Base-by-base conservation (phyloP, 106 monocot species). In the Chionographis japonica region DNA sequence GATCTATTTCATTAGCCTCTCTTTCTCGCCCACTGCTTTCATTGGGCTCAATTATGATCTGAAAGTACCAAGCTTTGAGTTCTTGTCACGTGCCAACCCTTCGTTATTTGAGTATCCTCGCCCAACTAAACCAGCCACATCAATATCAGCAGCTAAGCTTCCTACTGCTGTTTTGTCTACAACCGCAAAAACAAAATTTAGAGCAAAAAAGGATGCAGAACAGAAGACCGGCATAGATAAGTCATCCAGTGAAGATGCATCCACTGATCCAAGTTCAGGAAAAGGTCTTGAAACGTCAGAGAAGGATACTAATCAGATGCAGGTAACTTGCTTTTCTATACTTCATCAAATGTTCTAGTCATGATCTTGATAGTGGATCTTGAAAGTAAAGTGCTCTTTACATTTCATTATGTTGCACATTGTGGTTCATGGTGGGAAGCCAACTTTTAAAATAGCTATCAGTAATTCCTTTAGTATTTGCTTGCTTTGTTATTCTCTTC, bases 61-160 rank as follows among this genome's bases (percentile, higher is more conserved):
- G 40, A 90, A 93, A 83, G 93, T 99, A n/a, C 98, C 98, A 40
- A 87, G 63, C 63, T 99, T 99, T 81, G 93, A 99, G 65, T 93
- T 99, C 71, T 58, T 99, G 50, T 99, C 98, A 39, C 73, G 87
- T 63, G 98, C 88, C 50, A 99, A 92, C 68, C 93, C 98, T 57
- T 87, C 93, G n/a, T 72, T 99, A 2, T 99, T 93, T 72, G 98
- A 93, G 56, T 99, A 99, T 70, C 98, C 93, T 58, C 88, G 78
- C 8, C 77, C 84, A 3, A 88, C 81, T 8, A 79, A 83, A 12
- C 82, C 93, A 62, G 85, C 89, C 18, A 73, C 93, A 50, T 77
- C 98, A 9, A 74, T 88, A 61, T 85, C 86, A 40, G 60, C 90
- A 43, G 77, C 85, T 14, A 90, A 87, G 75, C 79, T 93, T 43